Percentiles rank a stretch among this genome's conserved stretches.
Conservation (phyloP, 2,329 filamentous ascomycete genomes). For the Monilinia laxa region DNA sequence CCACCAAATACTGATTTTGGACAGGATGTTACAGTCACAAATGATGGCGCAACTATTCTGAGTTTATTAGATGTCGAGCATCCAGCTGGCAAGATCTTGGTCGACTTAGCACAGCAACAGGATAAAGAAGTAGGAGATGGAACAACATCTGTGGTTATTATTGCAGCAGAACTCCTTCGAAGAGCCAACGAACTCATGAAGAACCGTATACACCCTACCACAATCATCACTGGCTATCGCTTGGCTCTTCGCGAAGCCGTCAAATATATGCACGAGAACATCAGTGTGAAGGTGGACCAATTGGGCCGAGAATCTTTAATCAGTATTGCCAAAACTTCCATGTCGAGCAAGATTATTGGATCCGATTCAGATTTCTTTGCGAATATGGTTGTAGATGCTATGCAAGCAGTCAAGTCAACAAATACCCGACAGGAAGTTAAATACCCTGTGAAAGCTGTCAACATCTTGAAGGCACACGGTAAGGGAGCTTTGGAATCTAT, state of each 20-base stretch:
- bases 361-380: constrained; percentile 95
- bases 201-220: constrained; percentile 99
- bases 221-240: constrained; percentile 97
- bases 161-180: constrained; percentile 90
- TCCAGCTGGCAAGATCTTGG: constrained; percentile 95
- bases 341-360: constrained; percentile 99
- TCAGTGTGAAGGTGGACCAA: constrained; percentile 91
- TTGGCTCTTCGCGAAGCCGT: constrained; percentile 93
- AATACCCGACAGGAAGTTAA: constrained; percentile 90
- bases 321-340: constrained; percentile 96
- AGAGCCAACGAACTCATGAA: constrained; percentile 98
- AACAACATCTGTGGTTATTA: constrained; percentile 95
- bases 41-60: constrained; percentile 96
- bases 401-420: constrained; percentile 88
- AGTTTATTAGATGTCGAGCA: constrained; percentile 95
- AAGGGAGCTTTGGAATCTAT: constrained; percentile 87
- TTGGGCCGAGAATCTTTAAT: constrained; percentile 87
- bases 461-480: constrained; percentile 96
- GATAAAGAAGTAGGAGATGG: constrained; percentile 99
- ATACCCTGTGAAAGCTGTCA: constrained; percentile 98
- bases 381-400: constrained; percentile 95
- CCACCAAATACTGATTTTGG: constrained; percentile 30
- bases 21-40: constrained; percentile 96
- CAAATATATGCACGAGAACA: constrained; percentile 98
- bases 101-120: constrained; percentile 96